phyloP scores from a whole-genome alignment of 1,284 basidiomycete genomes.

The Pseudozyma pruni region DNA sequence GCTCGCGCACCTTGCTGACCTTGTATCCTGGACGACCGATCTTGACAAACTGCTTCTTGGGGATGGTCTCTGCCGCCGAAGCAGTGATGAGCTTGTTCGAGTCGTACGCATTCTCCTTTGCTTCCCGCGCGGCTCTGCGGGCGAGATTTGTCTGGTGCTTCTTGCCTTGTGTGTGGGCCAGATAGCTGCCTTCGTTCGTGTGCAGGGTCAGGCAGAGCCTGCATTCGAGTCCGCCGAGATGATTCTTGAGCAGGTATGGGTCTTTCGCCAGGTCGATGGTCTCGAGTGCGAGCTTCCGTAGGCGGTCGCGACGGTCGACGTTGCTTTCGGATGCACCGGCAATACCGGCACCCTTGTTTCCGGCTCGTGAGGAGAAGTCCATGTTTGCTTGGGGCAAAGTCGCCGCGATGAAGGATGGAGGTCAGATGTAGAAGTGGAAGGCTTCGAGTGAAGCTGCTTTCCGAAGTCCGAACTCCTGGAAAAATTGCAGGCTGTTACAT shows the following conservation, averaged over 20 bases:
- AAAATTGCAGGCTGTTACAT: background rate
- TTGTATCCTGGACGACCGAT: constrained; percentile 95
- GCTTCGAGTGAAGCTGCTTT: background rate
- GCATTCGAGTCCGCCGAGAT: constrained; percentile 95
- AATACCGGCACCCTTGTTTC: constrained; percentile 68
- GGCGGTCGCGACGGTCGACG: constrained; percentile 91
- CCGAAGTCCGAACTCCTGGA: constrained; percentile 23
- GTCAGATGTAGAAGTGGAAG: background rate
- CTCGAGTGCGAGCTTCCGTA: constrained; percentile 81
- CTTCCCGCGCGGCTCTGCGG: constrained; percentile 91
- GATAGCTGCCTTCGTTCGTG: constrained; percentile 98
- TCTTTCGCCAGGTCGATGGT: constrained; percentile 73
- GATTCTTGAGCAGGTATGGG: constrained; percentile 98
- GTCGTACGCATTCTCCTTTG: constrained; percentile 75
- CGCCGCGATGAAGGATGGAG: background rate
- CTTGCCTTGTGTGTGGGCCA: constrained; percentile 99
- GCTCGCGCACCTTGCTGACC: constrained; percentile 86
- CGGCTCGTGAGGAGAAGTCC: constrained; percentile 68
- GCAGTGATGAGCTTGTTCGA: constrained; percentile 73
- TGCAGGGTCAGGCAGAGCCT: constrained; percentile 96
- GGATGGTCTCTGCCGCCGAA: constrained; percentile 24
- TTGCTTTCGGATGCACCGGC: constrained; percentile 90
- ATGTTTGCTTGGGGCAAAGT: too few relatives aligned
- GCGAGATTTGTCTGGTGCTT: constrained; percentile 99
- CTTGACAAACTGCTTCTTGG: constrained; percentile 79